Conservation (phyloP, 1,284 basidiomycete genomes). For the Dichomitus squalens region DNA sequence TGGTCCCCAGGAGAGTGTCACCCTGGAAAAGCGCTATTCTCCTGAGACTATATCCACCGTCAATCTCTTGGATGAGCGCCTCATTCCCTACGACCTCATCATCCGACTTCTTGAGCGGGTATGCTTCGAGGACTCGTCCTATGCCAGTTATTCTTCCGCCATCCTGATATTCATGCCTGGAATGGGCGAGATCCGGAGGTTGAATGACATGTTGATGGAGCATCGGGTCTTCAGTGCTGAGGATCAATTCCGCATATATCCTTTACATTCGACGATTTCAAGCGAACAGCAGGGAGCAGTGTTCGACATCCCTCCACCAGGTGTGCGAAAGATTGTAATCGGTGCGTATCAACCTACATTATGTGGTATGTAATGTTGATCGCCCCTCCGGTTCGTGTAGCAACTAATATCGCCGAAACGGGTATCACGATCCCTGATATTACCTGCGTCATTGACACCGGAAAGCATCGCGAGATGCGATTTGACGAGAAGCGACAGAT, state of each 20-base stretch:
- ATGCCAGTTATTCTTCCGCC: slow-evolving; percentile 74
- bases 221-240: slow-evolving; percentile 77
- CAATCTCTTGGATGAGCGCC: slow-evolving; percentile 86
- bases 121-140: slow-evolving; percentile 71
- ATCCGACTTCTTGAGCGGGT: slow-evolving; percentile 84
- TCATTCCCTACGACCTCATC: slow-evolving; percentile 91
- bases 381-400: slow-evolving; percentile 34
- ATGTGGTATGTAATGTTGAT: neutral
- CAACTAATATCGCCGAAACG: slow-evolving; percentile 79
- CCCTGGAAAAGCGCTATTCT: slow-evolving; percentile 74
- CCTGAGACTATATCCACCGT: slow-evolving; percentile 77
- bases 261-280: slow-evolving; percentile 92
- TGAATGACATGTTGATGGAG: slow-evolving; percentile 82
- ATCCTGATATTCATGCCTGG: slow-evolving; percentile 96
- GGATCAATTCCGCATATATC: slow-evolving; percentile 77
- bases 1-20: slow-evolving; percentile 48
- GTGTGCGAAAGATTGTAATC: slow-evolving; percentile 90
- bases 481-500: slow-evolving; percentile 99
- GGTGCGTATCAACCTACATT: slow-evolving; percentile 50
- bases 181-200: slow-evolving; percentile 86
- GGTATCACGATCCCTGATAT: slow-evolving; percentile 99
- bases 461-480: slow-evolving; percentile 93
- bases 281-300: slow-evolving; percentile 91
- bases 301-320: slow-evolving; percentile 83
- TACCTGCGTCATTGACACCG: slow-evolving; percentile 96